A percentile compares a stretch with the other conserved stretches of the same genome.
phyloP scores from a whole-genome alignment of 768 basidiomycete genomes.

The Phallus indusiatus region DNA sequence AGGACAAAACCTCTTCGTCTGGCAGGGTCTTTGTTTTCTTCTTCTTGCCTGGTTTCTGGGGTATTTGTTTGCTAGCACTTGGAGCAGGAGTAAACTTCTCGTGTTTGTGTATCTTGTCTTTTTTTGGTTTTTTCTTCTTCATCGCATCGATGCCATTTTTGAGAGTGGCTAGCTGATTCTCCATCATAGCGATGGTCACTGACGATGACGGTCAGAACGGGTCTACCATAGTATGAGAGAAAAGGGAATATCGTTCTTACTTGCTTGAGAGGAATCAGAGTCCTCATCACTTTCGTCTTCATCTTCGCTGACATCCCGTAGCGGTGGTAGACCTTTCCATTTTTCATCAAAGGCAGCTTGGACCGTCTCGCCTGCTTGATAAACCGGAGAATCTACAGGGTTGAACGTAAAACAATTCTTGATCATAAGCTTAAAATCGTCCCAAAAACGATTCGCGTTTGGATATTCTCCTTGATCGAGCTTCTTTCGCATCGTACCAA shows the following conservation, averaged over 20 bases:
- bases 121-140: constrained; percentile 43
- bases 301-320: constrained; percentile 41
- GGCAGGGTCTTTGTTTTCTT: constrained; percentile 51
- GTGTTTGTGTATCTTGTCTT: constrained; percentile 66
- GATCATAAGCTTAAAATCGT: constrained; percentile 92
- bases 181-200: constrained; percentile 72
- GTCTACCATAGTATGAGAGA: not conserved
- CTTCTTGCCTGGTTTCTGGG: constrained; percentile 37
- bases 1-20: constrained; percentile 78
- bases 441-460: constrained; percentile 71
- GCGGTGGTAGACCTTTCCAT: constrained; percentile 69
- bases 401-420: constrained; percentile 92
- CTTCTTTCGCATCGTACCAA: constrained; percentile 81
- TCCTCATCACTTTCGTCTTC: constrained; percentile 50
- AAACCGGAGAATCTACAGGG: constrained; percentile 77
- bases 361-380: constrained; percentile 78
- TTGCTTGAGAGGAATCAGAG: constrained; percentile 44
- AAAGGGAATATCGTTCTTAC: constrained; percentile 31
- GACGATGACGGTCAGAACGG: constrained; percentile 17
- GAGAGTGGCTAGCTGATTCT: constrained; percentile 74
- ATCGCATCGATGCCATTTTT: constrained; percentile 56
- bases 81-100: constrained; percentile 37
- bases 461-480: constrained; percentile 70
- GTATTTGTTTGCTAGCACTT: constrained; percentile 27
- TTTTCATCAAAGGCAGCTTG: constrained; percentile 87